phyloP scores from a whole-genome alignment of 2,329 filamentous ascomycete species.

The Colletotrichum lini region DNA sequence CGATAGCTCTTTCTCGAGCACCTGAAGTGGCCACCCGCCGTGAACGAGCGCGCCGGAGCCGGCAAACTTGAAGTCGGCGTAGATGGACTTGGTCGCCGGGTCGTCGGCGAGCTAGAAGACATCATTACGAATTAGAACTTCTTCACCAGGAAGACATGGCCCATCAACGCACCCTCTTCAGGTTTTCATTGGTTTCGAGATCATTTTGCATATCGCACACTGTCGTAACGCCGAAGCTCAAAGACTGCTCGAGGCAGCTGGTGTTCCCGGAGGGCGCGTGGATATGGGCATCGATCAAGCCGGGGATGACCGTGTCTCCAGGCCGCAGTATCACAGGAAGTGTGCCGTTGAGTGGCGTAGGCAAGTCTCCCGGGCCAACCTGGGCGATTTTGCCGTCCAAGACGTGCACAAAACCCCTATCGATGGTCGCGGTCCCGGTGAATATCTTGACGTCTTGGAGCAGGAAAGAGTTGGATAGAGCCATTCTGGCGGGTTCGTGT shows the following conservation, averaged over 20 bases:
- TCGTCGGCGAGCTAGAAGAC: slow-evolving; percentile 46
- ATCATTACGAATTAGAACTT: too few species aligned
- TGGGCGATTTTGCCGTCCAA: too few species aligned
- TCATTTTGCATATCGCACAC: slow-evolving; percentile 49
- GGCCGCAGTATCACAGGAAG: too few species aligned
- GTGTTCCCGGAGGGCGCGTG: slow-evolving; percentile 58
- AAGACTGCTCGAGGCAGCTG: slow-evolving; percentile 55
- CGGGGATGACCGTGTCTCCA: slow-evolving; percentile 55
- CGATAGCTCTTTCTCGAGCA: slow-evolving; percentile 40
- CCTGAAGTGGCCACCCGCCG: slow-evolving; percentile 62
- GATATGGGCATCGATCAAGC: slow-evolving; percentile 65
- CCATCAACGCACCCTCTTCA: too few species aligned
- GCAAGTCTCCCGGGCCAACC: too few species aligned
- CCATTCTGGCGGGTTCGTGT: background rate
- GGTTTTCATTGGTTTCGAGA: too few species aligned
- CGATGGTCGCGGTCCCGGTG: too few species aligned
- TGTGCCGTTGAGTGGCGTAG: too few species aligned
- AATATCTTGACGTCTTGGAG: slow-evolving; percentile 55
- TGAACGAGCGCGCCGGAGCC: slow-evolving; percentile 64
- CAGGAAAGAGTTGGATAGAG: slow-evolving; percentile 14
- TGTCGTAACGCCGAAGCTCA: slow-evolving; percentile 66
- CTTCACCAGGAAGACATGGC: too few species aligned
- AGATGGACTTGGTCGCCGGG: slow-evolving; percentile 45
- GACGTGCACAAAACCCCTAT: too few species aligned
- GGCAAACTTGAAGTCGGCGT: slow-evolving; percentile 64